Evolutionary conservation across 306 rosid species (phyloP).

Genomic region (Rosa rugosa): DNA sequence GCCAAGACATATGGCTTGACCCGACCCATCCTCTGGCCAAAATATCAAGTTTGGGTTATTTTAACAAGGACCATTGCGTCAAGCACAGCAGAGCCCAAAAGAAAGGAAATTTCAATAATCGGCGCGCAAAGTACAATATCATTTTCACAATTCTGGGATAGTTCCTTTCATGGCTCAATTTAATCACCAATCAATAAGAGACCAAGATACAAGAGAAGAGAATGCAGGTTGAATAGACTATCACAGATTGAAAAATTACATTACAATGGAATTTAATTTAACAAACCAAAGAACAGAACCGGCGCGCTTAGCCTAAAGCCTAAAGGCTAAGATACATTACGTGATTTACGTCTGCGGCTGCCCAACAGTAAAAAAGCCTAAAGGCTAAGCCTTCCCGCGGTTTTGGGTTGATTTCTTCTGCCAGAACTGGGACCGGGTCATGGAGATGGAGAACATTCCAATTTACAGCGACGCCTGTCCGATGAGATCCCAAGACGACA

Average conservation of each 20-base stretch:
- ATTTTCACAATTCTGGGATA: not conserved
- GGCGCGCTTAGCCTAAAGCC: too few species aligned
- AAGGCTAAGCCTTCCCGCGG: not conserved
- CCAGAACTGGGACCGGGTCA: not conserved
- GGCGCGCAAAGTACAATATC: not conserved
- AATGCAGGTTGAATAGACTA: not conserved
- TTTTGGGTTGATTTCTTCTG: not conserved
- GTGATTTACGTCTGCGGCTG: not conserved
- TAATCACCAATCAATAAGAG: not conserved
- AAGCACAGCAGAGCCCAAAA: too few species aligned
- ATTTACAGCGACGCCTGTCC: not conserved
- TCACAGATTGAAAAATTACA: not conserved
- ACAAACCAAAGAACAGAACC: not conserved
- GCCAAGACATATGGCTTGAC: too few species aligned
- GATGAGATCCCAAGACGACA: not conserved
- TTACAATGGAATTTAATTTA: not conserved
- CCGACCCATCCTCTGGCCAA: too few species aligned
- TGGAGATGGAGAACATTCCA: too few species aligned
- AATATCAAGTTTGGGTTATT: too few species aligned
- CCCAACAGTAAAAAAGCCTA: not conserved
- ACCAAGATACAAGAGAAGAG: not conserved
- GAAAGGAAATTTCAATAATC: too few species aligned
- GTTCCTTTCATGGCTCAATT: not conserved
- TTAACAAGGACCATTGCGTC: too few species aligned
- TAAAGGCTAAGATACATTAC: too few species aligned